Conservation (phyloP, 805 yeast genomes). For the Blastobotrys muscicola region DNA sequence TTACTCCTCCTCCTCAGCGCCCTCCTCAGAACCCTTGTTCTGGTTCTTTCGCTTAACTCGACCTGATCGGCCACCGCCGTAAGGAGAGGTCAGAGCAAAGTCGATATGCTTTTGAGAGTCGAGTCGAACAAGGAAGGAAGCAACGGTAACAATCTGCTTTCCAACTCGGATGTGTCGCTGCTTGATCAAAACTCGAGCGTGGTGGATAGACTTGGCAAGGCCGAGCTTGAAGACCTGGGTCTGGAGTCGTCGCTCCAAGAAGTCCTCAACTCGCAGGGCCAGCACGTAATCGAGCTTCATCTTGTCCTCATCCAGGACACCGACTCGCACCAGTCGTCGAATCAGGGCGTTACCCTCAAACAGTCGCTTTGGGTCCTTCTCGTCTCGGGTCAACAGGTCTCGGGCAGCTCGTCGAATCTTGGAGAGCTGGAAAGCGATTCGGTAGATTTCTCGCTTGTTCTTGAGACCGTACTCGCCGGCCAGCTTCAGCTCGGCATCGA, state of each 20-base stretch:
- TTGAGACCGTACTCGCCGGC: conserved; percentile 99
- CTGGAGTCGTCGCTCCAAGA: conserved; percentile 99
- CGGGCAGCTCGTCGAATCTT: conserved; percentile 99
- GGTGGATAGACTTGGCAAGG: conserved; percentile 98
- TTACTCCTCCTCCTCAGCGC: conserved; percentile 58
- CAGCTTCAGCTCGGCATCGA: conserved; percentile 97
- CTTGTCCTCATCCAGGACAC: conserved; percentile 98
- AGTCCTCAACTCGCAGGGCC: conserved; percentile 96
- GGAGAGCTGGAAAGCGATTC: conserved; percentile 98
- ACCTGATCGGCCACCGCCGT: conserved; percentile 99
- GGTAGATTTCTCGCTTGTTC: conserved; percentile 99
- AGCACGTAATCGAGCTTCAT: conserved; percentile 99
- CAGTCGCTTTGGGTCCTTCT: conserved; percentile 99
- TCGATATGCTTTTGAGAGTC: conserved; percentile 99
- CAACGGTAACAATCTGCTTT: conserved; percentile 97
- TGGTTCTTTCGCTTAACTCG: conserved; percentile 96
- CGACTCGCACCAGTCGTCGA: conserved; percentile 98
- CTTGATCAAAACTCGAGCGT: conserved; percentile 96
- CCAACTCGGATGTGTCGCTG: conserved; percentile 99
- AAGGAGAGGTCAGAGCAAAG: conserved; percentile 98
- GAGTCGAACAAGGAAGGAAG: conserved; percentile 99
- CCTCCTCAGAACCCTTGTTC: conserved; percentile 55
- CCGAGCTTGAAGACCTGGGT: conserved; percentile 99
- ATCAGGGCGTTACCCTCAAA: conserved; percentile 99
- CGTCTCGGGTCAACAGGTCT: conserved; percentile 99